Base-by-base conservation (phyloP, 2,329 filamentous ascomycete species). In the Trichoderma gracile region DNA sequence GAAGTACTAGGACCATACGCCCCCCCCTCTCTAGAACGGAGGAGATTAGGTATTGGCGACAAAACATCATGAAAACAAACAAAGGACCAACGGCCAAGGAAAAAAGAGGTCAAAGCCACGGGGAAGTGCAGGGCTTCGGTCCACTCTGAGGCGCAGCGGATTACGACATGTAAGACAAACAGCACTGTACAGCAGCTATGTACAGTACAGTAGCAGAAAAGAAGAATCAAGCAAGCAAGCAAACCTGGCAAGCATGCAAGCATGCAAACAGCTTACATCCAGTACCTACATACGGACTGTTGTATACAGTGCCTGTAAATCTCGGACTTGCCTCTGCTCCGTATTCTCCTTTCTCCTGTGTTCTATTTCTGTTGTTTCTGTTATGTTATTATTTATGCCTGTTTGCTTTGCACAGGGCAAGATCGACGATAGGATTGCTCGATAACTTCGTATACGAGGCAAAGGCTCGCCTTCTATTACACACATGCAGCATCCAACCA, bases 81-180 rank as follows among this genome's bases (percentile, higher is more conserved):
- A 43, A 57, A 30, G 40, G 40, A 38, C 33, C 33, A 38, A 38
- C 33, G 21, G n/a, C 25, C 46, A 49, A 17, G 57, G 30, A 14
- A 60, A 43, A 19, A 38, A 23, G 33, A 42, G 23, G 58, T 23
- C 46, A 47, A 52, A 62, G 58, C 58, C 58, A 62, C 58, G 58
- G 58, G 47, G 49, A 62, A 62, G 49, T 40, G 6, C 49, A 49
- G 49, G 53, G 47, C 25, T 38, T 25, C 25, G 58, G 49, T 62
- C 58, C 58, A 62, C 58, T 10, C 46, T 46, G 58, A 62, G 58
- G 58, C 58, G 58, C 58, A 62, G 58, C 58, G 58, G 58, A 62
- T 62, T 62, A 62, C 58, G 58, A 62, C 58, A 54, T 53, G 47
- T 62, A 47, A 62, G 58, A 62, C 58, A 59, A 38, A 30, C 7